These are phyloP conservation scores for Termitomyces sp. DNA, from an alignment of 768 basidiomycete genomes.

Conservation along the genomic window DNA sequence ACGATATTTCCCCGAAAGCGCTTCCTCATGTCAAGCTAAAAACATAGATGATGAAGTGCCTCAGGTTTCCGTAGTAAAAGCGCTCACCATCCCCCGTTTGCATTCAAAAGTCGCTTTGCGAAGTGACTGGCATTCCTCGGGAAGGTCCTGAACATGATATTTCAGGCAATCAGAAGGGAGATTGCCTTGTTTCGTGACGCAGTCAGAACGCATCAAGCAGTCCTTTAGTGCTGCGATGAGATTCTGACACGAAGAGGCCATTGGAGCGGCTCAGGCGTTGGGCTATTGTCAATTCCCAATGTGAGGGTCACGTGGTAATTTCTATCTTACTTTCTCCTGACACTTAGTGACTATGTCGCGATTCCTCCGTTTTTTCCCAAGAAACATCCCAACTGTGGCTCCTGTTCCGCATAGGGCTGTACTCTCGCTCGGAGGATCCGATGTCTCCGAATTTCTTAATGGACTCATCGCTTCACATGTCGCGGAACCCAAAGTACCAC, in stretches of 20 bases:
- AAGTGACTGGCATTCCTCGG: slow-evolving; percentile 73
- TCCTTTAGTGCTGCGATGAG: slow-evolving; percentile 75
- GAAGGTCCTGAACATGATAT: slow-evolving; percentile 68
- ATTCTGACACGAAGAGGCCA: slow-evolving; percentile 79
- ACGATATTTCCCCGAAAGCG: slow-evolving; percentile 71
- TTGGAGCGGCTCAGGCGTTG: slow-evolving; percentile 18
- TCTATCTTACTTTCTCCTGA: neutral
- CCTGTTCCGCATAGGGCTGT: slow-evolving; percentile 61
- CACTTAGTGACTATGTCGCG: neutral
- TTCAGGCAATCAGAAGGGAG: slow-evolving; percentile 85
- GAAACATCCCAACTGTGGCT: slow-evolving; percentile 48
- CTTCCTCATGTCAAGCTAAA: slow-evolving; percentile 79
- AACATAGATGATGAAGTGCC: neutral
- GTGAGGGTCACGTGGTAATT: neutral
- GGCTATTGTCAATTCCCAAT: no score
- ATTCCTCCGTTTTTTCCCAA: slow-evolving; percentile 39
- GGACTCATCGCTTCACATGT: slow-evolving; percentile 60
- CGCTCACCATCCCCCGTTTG: slow-evolving; percentile 79
- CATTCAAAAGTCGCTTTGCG: slow-evolving; percentile 85
- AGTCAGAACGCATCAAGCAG: slow-evolving; percentile 81
- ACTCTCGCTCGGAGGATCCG: slow-evolving; percentile 73
- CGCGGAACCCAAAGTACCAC: slow-evolving; percentile 37
- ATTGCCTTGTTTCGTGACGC: slow-evolving; percentile 71
- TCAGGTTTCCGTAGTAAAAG: neutral
- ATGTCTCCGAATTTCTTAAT: slow-evolving; percentile 78